Base-by-base conservation (phyloP, 495 filamentous ascomycete species). In the Mytilinidion resinicola region DNA sequence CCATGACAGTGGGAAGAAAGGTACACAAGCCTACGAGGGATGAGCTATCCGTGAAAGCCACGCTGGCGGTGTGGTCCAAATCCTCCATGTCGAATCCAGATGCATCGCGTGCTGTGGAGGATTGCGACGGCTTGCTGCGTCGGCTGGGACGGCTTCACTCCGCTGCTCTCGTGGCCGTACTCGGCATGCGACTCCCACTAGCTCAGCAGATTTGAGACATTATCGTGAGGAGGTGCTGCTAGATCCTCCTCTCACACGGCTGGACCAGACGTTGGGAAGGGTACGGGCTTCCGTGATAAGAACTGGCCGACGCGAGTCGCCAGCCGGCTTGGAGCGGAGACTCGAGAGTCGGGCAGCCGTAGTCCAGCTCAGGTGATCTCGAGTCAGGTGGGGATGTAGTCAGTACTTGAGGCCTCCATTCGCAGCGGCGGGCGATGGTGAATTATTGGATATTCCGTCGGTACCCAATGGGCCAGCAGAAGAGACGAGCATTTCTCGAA, bases 331-430 rank as follows among this genome's bases (percentile, higher is more conserved):
- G 58, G 58, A 55, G 49, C 63, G 63, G 63, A 56, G 51, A 59
- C 41, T 25, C 15, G 21, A 30, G 17, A 34, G 30, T 51, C 43
- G 50, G n/a, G 34, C 12, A 59, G 58, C 58, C 43, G 62, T 66
- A 46, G 51, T 34, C 59, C 55, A n/a, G 56, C 59, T 66, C 63
- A 66, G 63, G 63, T 66, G 63, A 62, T 55, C 42, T 41, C 47
- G 53, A 60, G 21, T 57, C 51, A 59, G 48, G 34, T 15, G 15
- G 52, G 48, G 25, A 57, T 36, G 63, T 66, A 61, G 42, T 49
- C 41, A 58, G 36, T 42, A 61, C 62, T 52, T 57, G 56, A 44
- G 58, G 21, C 33, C 55, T 52, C 37, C 12, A 60, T 60, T 66
- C 60, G 60, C 48, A 51, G 61, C 50, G 43, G 53, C 25, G 25